phyloP scores from a whole-genome alignment of 768 basidiomycete genomes.

The Neoboletus brunneissimus region DNA sequence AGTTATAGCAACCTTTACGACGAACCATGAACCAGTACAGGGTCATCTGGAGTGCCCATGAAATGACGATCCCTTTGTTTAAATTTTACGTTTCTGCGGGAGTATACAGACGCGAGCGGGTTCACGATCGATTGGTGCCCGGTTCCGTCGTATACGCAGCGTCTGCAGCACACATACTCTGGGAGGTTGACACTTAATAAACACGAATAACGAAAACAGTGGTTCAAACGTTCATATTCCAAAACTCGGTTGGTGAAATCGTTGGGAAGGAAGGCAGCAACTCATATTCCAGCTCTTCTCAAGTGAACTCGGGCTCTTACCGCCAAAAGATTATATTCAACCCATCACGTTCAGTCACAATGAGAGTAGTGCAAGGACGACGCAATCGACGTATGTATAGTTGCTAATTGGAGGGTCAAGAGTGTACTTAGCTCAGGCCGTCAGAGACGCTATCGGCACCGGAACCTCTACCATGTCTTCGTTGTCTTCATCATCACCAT shows the following conservation, averaged over 20 bases:
- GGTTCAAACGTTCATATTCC: background rate
- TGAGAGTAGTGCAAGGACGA: background rate
- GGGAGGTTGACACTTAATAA: background rate
- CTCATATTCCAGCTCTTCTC: background rate
- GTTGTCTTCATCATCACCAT: conserved; percentile 14
- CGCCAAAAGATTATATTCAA: background rate
- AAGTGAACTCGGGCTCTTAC: background rate
- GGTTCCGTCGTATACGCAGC: background rate
- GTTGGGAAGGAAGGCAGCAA: background rate
- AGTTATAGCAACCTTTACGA: background rate
- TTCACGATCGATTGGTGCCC: background rate
- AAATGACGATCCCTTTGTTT: background rate
- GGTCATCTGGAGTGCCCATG: background rate
- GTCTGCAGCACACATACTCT: background rate
- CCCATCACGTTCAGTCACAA: background rate
- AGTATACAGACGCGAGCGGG: background rate
- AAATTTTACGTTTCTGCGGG: too few relatives aligned
- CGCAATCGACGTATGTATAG: background rate
- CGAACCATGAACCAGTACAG: background rate
- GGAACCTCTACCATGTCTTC: conserved; percentile 32
- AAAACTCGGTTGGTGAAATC: background rate
- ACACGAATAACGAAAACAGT: background rate
- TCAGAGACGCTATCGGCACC: conserved; percentile 19
- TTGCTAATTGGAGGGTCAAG: background rate
- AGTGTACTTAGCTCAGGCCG: conserved; percentile 5